These are phyloP conservation scores for Eucalyptus curtisii DNA, from an alignment of 345 rosid species.

Conservation along the genomic window DNA sequence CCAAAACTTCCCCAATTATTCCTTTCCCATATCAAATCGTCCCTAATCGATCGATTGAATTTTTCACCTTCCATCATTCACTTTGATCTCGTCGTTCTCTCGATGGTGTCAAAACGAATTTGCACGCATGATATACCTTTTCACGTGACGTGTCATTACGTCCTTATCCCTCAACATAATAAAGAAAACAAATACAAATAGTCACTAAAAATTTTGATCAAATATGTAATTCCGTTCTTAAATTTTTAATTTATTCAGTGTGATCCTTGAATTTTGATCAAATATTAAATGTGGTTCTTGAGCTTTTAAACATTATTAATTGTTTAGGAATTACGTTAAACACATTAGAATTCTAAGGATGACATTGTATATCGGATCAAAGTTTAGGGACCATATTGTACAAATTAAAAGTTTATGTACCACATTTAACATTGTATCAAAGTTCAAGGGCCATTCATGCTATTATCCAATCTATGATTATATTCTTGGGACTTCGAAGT, in stretches of 20 bases:
- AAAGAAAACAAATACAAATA: not conserved
- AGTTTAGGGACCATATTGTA: rapidly evolving
- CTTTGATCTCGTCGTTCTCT: not conserved
- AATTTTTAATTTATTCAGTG: not conserved
- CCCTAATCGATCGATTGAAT: not conserved
- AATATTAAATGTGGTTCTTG: not conserved
- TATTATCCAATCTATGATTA: not conserved
- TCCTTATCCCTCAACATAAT: not conserved
- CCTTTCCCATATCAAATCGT: not conserved
- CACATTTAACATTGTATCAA: not conserved
- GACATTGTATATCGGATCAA: not conserved
- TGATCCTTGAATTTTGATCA: not conserved
- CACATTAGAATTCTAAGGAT: not conserved
- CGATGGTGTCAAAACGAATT: not conserved
- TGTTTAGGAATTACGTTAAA: not conserved
- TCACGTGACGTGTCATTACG: not conserved
- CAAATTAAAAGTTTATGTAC: rapidly evolving
- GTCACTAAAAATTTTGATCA: not conserved
- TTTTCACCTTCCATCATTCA: not conserved
- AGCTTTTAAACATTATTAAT: not conserved
- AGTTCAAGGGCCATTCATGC: not conserved
- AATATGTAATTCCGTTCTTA: not conserved
- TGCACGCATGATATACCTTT: not conserved
- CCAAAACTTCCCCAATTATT: not conserved
- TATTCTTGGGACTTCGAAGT: not conserved